Base-by-base conservation (phyloP, 2,329 filamentous ascomycete genomes). In the Colletotrichum tofieldiae region DNA sequence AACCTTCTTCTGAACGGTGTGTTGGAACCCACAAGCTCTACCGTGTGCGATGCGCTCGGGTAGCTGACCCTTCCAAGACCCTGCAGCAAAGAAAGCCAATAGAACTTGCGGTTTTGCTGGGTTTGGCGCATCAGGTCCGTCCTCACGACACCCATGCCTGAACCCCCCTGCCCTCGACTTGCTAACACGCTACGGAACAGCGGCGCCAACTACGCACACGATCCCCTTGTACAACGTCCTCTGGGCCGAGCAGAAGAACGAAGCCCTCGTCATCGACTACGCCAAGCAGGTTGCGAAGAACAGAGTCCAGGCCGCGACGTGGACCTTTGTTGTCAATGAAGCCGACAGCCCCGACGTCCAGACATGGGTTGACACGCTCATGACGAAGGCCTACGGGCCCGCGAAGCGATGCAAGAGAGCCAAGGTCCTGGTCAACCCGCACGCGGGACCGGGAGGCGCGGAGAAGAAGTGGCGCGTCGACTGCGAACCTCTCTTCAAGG, bases 391-490 rank as follows among this genome's bases (percentile, higher is more conserved):
- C 32, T 98, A 98, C 78, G 84, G 92, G 85, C 67, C 84, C 9
- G 88, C 93, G 1, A 90, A 93, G 77, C 88, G 87, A 65, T 88
- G 87, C 70, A 96, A 95, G 81, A 91, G 94, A 58, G 91, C 96
- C 74, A 97, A 96, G 81, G 91, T 98, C 16, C 85, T 98, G 54
- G 88, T 99, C 73, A 99, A 99, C 81, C 96, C 96, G 0, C 93
- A 95, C 77, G 94, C 95, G 18, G 96, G 96, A 0, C 93, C 94
- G 52, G 96, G 96, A 51, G 84, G 83, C 52, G 96, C 95, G 1
- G 84, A 89, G 73, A 93, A 90, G 78, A 88, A 91, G 75, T 98
- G 95, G 88, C 84, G 91, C 68, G 88, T 88, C 55, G 88, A 96
- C 75, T 93, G 95, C 56, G 91, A 92, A 78, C 95, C 96, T 11